A percentile compares a stretch with the other conserved stretches of the same genome.
These are phyloP conservation scores for Carex sylvatica DNA, from an alignment of 202 grass and related monocot species.

Conservation along the genomic window DNA sequence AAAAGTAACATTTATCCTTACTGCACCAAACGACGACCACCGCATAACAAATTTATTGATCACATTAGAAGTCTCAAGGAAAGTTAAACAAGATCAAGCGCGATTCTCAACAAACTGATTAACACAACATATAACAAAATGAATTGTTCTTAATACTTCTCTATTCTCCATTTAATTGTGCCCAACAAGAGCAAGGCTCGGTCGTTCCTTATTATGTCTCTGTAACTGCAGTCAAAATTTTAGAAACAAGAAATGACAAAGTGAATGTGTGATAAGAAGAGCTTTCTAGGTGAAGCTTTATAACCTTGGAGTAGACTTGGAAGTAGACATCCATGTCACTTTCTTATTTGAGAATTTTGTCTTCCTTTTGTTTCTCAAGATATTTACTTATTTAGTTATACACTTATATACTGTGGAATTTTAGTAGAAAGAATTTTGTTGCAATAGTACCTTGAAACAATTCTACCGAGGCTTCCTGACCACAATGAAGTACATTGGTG, in stretches of 20 bases:
- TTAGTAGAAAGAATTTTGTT: not conserved
- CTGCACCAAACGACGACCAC: not conserved
- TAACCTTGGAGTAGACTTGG: too few species aligned
- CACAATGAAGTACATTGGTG: slow-evolving; percentile 88
- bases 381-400: not conserved
- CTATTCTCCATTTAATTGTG: not conserved
- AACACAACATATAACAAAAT: slow-evolving; percentile 17
- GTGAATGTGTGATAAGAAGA: too few species aligned
- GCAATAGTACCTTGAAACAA: not conserved
- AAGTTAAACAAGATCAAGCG: not conserved
- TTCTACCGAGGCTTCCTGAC: slow-evolving; percentile 57
- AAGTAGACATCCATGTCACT: too few species aligned
- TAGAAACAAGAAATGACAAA: not conserved
- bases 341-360: not conserved
- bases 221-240: not conserved
- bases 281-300: too few species aligned
- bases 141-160: not conserved
- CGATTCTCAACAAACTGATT: not conserved
- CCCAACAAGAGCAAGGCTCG: not conserved
- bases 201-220: not conserved
- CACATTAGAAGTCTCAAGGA: not conserved
- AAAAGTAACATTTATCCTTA: not conserved
- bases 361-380: not conserved
- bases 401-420: not conserved
- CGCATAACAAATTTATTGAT: not conserved